Percentiles rank a stretch among this genome's conserved stretches.
These are phyloP conservation scores for Phytopythium helicoides DNA, from an alignment of 352 stramenopile species.

Conservation along the genomic window DNA sequence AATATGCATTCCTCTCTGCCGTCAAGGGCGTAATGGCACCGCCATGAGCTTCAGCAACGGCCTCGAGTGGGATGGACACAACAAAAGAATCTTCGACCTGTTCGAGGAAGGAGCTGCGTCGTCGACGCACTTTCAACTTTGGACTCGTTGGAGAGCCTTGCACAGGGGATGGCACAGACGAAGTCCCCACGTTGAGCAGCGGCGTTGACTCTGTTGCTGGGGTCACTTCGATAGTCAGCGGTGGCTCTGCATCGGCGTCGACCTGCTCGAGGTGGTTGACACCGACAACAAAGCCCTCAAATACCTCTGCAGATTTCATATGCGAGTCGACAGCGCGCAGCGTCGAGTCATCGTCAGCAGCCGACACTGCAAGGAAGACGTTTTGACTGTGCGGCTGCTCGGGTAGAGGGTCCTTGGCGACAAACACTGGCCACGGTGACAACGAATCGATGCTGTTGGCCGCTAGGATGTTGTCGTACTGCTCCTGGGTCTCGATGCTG, in stretches of 20 bases:
- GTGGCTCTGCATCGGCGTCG: conserved; percentile 9
- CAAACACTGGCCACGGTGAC: conserved; percentile 74
- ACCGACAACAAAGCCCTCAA: conserved; percentile 83
- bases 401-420: conserved; percentile 55
- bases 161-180: conserved; percentile 11
- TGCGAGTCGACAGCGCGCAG: conserved; percentile 64
- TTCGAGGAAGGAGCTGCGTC: conserved; percentile 73
- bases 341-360: conserved; percentile 72
- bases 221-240: conserved; percentile 9
- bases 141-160: conserved; percentile 15
- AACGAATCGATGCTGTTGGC: conserved; percentile 58
- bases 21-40: conserved; percentile 19
- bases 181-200: conserved; percentile 35
- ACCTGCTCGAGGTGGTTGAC: conserved; percentile 71
- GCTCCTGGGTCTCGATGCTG: conserved; percentile 76
- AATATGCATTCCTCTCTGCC: conserved; percentile 58
- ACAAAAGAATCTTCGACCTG: conserved; percentile 74
- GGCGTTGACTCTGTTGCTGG: conserved; percentile 51
- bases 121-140: conserved; percentile 45
- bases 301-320: conserved; percentile 42
- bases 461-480: conserved; percentile 53
- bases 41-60: conserved; percentile 19
- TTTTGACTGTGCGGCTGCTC: conserved; percentile 22
- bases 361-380: conserved; percentile 75
- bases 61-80: conserved; percentile 73